Evolutionary conservation across 352 stramenopile species (phyloP).

Genomic region (Phytopythium ostracodes): DNA sequence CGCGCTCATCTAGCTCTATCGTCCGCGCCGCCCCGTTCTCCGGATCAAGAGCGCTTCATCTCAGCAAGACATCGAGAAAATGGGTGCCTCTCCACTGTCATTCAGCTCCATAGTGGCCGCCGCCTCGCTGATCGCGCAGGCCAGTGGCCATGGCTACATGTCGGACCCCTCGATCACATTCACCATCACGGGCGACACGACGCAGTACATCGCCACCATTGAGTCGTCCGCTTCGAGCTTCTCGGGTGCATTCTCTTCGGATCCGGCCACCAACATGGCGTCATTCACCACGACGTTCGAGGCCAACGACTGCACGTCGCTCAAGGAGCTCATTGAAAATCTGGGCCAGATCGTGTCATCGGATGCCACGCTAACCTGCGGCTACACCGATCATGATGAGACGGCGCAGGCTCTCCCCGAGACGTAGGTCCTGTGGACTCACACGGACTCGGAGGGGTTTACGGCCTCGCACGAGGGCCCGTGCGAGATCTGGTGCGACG

Average conservation of each 20-base stretch:
- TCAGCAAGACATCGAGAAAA: too few relatives aligned
- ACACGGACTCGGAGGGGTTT: conserved; percentile 24
- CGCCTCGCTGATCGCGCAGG: conserved; percentile 5
- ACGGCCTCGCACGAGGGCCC: conserved; percentile 34
- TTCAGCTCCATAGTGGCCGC: conserved; percentile 10
- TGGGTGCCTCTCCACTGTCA: conserved; percentile 9
- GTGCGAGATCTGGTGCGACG: conserved; percentile 46
- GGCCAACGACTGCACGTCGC: conserved; percentile 21
- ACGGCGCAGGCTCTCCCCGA: conserved; percentile 17
- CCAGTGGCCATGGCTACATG: conserved; percentile 23
- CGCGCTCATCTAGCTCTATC: too few relatives aligned
- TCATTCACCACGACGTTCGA: conserved; percentile 23
- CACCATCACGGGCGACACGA: conserved; percentile 22
- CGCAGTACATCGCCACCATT: conserved; percentile 26
- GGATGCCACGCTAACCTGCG: conserved; percentile 18
- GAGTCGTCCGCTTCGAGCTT: conserved; percentile 25
- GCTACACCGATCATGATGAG: conserved; percentile 19
- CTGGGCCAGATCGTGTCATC: conserved; percentile 17
- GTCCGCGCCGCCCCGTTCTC: neutral
- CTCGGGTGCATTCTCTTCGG: conserved; percentile 17
- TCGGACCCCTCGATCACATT: conserved; percentile 20
- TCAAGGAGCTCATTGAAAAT: conserved; percentile 22
- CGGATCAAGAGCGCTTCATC: neutral
- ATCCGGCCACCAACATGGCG: conserved; percentile 19
- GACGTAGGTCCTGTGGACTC: conserved; percentile 22